phyloP scores from a whole-genome alignment of 176 grass and related monocot species.

The Hyparrhenia diplandra region DNA sequence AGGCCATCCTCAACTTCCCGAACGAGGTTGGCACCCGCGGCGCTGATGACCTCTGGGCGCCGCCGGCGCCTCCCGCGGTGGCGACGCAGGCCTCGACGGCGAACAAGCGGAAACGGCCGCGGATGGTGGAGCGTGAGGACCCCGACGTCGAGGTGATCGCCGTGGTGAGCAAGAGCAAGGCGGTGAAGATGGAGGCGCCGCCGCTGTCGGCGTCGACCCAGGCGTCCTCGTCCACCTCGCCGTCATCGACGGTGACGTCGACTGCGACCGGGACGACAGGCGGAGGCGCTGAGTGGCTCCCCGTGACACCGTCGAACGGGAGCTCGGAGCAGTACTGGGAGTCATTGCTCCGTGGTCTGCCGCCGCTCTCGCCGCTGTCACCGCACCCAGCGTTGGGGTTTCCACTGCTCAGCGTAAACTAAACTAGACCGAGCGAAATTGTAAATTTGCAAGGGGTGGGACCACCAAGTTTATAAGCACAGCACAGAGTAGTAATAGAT shows the following conservation, averaged over 20 bases:
- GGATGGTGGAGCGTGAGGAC: neutral
- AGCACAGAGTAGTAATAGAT: neutral
- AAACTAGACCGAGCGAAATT: neutral
- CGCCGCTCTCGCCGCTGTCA: conserved; percentile 44
- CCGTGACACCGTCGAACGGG: conserved; percentile 37
- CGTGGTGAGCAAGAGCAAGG: conserved; percentile 37
- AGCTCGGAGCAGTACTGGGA: conserved; percentile 47
- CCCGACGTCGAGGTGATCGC: conserved; percentile 26
- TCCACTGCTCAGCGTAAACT: conserved; percentile 38
- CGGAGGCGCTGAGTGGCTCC: neutral
- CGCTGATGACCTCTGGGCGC: conserved; percentile 15
- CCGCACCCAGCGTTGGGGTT: conserved; percentile 42
- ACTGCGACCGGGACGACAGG: neutral
- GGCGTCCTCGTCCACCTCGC: neutral
- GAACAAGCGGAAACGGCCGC: conserved; percentile 30
- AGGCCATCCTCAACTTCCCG: conserved; percentile 83
- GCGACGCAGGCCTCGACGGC: neutral
- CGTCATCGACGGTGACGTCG: conserved; percentile 31
- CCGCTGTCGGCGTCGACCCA: neutral
- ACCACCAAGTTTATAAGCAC: neutral
- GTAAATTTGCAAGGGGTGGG: neutral
- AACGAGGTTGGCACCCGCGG: conserved; percentile 61
- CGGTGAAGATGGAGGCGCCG: conserved; percentile 10
- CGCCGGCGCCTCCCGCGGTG: neutral
- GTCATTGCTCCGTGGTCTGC: conserved; percentile 20